Base-by-base conservation (phyloP, 2,329 filamentous ascomycete genomes). In the Aspergillus caelatus region DNA sequence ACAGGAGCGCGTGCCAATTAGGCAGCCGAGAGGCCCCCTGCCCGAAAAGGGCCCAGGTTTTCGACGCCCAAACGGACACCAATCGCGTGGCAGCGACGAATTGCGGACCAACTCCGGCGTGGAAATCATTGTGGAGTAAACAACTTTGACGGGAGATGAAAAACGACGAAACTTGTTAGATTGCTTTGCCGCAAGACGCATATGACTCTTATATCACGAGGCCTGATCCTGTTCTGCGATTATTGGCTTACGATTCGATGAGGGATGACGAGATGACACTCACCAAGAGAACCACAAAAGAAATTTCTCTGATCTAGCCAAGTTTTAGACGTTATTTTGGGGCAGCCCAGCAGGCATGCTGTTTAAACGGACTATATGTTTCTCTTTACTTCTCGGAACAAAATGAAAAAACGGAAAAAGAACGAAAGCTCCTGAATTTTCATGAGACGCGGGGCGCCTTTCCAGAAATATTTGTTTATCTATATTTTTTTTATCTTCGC, bases 81-180 rank as follows among this genome's bases (percentile, higher is more conserved):
- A 86, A 70, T 77, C 83, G 62, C 85, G 86, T 68, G 85, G 85
- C 71, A 89, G 86, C 75, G 87, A 89, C 70, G 87, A 89, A 74
- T 78, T 89, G 63, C 86, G 86, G 61, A 82, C 85, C 68, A 85
- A 83, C 71, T 86, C 85, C 65, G 84, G 84, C 62, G 83, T 88
- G 67, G 86, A 88, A 75, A 88, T 89, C 74, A 86, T 88, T 71
- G 86, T 88, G 71, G 87, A 88, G 80, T 87, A 86, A 77, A 75
- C 62, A 57, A 58, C 60, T 65, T 70, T 68, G 69, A 71, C 71
- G 70, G 70, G 71, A 71, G 67, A 75, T 72, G 72, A 73, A 71
- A 68, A 52, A 70, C 68, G 67, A 72, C 72, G 70, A 72, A 68
- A 70, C 69, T 72, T 74, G 75, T 73, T 74, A 72, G 71, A 77